These are phyloP conservation scores for Halophytophthora batemanensis DNA, from an alignment of 352 stramenopile genomes.

Conservation along the genomic window DNA sequence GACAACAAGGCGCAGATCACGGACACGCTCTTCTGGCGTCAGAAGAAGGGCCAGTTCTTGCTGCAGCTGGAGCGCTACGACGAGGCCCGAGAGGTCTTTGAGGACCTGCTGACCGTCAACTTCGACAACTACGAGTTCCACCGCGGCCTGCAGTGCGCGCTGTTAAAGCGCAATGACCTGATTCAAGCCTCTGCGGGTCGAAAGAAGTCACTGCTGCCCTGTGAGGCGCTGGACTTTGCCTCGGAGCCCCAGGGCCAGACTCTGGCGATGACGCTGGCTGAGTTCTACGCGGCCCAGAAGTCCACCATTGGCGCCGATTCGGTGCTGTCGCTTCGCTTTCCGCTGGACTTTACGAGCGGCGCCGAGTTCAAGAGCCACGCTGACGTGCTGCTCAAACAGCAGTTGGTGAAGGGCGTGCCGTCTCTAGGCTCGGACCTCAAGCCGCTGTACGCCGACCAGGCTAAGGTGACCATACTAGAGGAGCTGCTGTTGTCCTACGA, in stretches of 20 bases:
- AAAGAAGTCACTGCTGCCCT: slow-evolving; percentile 40
- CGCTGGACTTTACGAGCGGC: slow-evolving; percentile 84
- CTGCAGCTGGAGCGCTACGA: slow-evolving; percentile 61
- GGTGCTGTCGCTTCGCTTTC: slow-evolving; percentile 86
- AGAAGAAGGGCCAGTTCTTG: slow-evolving; percentile 76
- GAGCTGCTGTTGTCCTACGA: slow-evolving; percentile 83
- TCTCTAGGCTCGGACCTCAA: slow-evolving; percentile 94
- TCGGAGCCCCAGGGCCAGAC: slow-evolving; percentile 41
- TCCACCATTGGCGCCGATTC: slow-evolving; percentile 59
- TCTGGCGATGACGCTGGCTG: slow-evolving; percentile 42
- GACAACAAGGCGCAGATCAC: slow-evolving; percentile 69
- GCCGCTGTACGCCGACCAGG: slow-evolving; percentile 75
- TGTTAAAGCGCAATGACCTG: slow-evolving; percentile 57
- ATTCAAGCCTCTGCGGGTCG: slow-evolving; percentile 31
- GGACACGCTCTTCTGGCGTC: slow-evolving; percentile 71
- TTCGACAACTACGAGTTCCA: slow-evolving; percentile 92
- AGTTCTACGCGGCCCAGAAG: slow-evolving; percentile 53
- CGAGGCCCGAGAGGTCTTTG: slow-evolving; percentile 63
- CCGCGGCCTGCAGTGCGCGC: slow-evolving; percentile 77
- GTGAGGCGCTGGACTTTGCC: slow-evolving; percentile 47
- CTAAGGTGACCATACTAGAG: slow-evolving; percentile 61
- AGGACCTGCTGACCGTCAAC: slow-evolving; percentile 81
- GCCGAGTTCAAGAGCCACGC: slow-evolving; percentile 69
- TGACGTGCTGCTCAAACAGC: slow-evolving; percentile 56
- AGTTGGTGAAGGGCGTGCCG: slow-evolving; percentile 91